Conservation (phyloP, 108 stramenopile genomes). For the Skeletonema costatum region DNA sequence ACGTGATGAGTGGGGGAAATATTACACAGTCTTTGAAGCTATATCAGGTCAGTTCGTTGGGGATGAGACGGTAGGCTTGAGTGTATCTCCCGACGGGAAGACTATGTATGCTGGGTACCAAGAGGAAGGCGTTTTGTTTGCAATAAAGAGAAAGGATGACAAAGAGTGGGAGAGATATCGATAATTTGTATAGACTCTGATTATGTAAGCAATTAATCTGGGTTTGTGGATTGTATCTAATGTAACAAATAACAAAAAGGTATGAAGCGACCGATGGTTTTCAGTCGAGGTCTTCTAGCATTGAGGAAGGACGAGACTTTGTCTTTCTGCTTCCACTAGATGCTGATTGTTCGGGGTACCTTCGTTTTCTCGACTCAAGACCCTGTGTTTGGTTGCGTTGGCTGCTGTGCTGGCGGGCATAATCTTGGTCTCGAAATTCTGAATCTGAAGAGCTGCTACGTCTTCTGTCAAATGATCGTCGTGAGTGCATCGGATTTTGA, state of each 20-base stretch:
- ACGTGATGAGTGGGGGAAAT: constrained; percentile 5
- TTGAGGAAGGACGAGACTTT: neutral
- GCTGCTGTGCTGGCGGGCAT: neutral
- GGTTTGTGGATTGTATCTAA: neutral
- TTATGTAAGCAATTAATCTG: neutral
- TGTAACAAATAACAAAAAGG: neutral
- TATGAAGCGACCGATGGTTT: neutral
- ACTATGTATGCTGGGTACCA: neutral
- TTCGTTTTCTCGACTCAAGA: neutral
- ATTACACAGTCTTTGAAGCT: constrained; percentile 30
- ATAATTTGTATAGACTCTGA: neutral
- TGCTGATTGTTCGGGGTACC: neutral
- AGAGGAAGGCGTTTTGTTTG: neutral
- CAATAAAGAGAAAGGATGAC: neutral
- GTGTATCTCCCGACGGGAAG: neutral
- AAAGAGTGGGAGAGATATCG: neutral
- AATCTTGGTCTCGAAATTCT: neutral
- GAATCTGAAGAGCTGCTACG: neutral
- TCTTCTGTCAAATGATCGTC: neutral
- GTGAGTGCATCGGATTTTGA: neutral
- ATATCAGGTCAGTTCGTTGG: neutral
- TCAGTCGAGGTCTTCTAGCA: constrained; percentile 3
- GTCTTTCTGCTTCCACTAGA: neutral
- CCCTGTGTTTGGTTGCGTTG: neutral
- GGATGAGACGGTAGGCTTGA: neutral